phyloP scores from a whole-genome alignment of 139 green algal genomes.

The Haematococcus sp. region DNA sequence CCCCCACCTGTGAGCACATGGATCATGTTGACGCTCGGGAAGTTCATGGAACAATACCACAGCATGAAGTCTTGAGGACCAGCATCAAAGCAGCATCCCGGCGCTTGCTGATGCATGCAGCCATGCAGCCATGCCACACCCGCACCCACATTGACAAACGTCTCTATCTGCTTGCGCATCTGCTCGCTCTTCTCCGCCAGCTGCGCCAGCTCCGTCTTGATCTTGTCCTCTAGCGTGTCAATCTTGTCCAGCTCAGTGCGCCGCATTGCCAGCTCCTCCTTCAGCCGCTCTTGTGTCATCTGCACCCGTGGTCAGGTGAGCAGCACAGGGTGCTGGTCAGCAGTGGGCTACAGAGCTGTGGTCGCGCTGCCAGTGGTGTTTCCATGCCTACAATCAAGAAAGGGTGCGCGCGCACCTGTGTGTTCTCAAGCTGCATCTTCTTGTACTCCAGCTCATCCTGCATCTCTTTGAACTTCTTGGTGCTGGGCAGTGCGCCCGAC shows the following conservation, averaged over 20 bases:
- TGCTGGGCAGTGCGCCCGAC: slow-evolving; percentile 28
- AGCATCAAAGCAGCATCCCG: neutral
- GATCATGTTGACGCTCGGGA: neutral
- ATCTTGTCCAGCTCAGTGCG: slow-evolving; percentile 48
- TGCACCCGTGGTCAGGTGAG: neutral
- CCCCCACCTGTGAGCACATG: slow-evolving; percentile 11
- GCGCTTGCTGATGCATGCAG: too few species aligned
- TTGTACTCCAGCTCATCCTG: slow-evolving; percentile 72
- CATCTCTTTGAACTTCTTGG: slow-evolving; percentile 59
- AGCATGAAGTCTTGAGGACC: too few species aligned
- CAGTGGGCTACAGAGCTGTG: too few species aligned
- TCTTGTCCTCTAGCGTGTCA: slow-evolving; percentile 53
- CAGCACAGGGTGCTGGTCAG: too few species aligned
- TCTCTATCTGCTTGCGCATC: slow-evolving; percentile 28
- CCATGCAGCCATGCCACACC: too few species aligned
- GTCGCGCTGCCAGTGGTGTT: too few species aligned
- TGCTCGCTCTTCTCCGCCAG: slow-evolving; percentile 40
- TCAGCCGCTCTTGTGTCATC: slow-evolving; percentile 44
- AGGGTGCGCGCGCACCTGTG: too few species aligned
- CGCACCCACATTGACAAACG: slow-evolving; percentile 30
- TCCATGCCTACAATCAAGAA: too few species aligned
- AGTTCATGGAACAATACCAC: too few species aligned
- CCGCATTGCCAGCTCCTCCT: slow-evolving; percentile 46
- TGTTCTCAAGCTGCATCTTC: slow-evolving; percentile 60
- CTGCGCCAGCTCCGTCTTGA: slow-evolving; percentile 45